Base-by-base conservation (phyloP, 148 eudicot genomes). In the Drosera capensis region DNA sequence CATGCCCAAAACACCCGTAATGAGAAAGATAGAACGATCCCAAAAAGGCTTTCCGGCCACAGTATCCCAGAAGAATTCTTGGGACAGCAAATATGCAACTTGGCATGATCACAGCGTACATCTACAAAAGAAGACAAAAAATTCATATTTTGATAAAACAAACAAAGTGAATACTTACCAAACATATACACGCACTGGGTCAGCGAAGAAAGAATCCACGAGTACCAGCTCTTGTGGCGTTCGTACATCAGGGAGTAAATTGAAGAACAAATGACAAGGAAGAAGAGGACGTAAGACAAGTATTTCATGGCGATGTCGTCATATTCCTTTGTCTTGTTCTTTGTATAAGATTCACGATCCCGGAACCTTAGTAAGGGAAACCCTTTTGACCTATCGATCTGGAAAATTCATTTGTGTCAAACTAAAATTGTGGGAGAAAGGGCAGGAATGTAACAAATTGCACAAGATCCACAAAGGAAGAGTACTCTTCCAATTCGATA, bases 261-360 rank as follows among this genome's bases (percentile, higher is more conserved):
- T 25, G 97, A 68, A 36, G 94, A 83, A 60, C 97, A 77, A 15
- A 39, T 77, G 43, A 74, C 97, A 51, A 88, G 83, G 35, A 84
- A 61, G 68, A 88, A 74, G 25, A 90, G 71, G 41, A 84, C 77
- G 62, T 80, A 90, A 9, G 93, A 68, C 67, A 90, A 57, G 51
- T 90, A 90, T 77, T 90, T 90, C 97, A 90, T 90, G 13, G 97
- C 97, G 25, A 84, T 66, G 70, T 90, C 97, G 73, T 90, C 97
- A 35, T 84, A 90, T 68, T 90, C 97, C 75, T 90, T 90, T 15
- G 95, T 90, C 75, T 75, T 90, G 74, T 84, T 90, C 43, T 62
- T 72, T 46, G 80, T 72, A 62, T 90, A 90, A 26, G 97, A 84
- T 24, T 90, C 97, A 42, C 97, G 85, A 41, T 90, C 93, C 47